A percentile compares a stretch with the other conserved stretches of the same genome.
Conservation (phyloP, 352 stramenopile genomes). For the Pythium volutum region DNA sequence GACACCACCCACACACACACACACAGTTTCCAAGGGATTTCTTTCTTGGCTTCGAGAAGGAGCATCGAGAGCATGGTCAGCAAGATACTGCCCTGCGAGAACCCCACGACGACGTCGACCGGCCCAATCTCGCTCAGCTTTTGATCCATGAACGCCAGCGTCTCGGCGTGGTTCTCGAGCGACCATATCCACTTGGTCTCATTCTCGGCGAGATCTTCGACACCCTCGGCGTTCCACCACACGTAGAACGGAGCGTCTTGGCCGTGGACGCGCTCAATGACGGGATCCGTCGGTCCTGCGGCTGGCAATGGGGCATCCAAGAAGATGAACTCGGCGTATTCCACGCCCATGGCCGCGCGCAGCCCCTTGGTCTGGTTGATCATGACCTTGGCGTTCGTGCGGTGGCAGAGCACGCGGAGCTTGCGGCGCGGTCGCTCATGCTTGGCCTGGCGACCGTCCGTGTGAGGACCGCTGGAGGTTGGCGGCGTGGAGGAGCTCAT, state of each 20-base stretch:
- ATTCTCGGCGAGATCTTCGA: slow-evolving; percentile 16
- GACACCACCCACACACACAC: slow-evolving; percentile 40
- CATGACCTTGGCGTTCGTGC: slow-evolving; percentile 34
- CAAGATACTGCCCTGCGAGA: slow-evolving; percentile 57
- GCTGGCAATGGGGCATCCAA: slow-evolving; percentile 24
- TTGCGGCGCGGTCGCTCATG: slow-evolving; percentile 5
- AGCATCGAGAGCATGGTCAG: slow-evolving; percentile 35
- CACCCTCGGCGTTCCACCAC: slow-evolving; percentile 35
- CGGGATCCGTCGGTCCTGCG: slow-evolving; percentile 15
- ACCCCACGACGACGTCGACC: slow-evolving; percentile 51
- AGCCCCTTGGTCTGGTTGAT: slow-evolving; percentile 28
- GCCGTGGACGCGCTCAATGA: slow-evolving; percentile 19
- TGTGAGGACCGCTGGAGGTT: not conserved
- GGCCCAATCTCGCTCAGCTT: slow-evolving; percentile 36
- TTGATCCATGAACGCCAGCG: slow-evolving; percentile 40
- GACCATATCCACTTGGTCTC: slow-evolving; percentile 30
- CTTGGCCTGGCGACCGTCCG: slow-evolving; percentile 1
- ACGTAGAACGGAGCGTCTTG: slow-evolving; percentile 42
- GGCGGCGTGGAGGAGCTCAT: slow-evolving; percentile 9
- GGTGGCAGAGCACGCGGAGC: slow-evolving; percentile 27
- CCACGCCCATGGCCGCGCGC: slow-evolving; percentile 21
- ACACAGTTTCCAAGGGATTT: slow-evolving; percentile 36
- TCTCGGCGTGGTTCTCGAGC: slow-evolving; percentile 35
- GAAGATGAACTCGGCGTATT: slow-evolving; percentile 31
- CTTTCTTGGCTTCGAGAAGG: slow-evolving; percentile 26